Conservation (phyloP, 2,329 filamentous ascomycete genomes). For the Beauveria rudraprayagi region DNA sequence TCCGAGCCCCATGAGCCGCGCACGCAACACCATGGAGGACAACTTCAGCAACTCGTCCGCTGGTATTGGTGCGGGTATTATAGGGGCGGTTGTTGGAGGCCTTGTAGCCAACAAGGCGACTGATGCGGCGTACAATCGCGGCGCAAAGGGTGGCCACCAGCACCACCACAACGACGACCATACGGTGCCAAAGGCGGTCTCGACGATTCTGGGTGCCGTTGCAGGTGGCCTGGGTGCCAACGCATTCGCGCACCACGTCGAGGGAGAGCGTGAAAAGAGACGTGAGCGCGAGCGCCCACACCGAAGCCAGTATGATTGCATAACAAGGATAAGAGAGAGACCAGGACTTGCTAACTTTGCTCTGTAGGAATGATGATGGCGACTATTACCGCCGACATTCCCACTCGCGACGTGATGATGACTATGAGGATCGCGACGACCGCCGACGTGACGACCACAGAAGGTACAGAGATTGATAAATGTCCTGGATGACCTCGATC, state of each 20-base stretch:
- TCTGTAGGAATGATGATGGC: neutral
- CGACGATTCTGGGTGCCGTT: slow-evolving; percentile 46
- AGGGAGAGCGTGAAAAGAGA: slow-evolving; percentile 28
- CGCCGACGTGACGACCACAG: slow-evolving; percentile 7
- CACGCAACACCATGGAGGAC: slow-evolving; percentile 33
- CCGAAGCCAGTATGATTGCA: neutral
- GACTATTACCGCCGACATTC: neutral
- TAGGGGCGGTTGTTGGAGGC: slow-evolving; percentile 48
- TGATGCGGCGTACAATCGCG: slow-evolving; percentile 30
- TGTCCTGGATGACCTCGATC: slow-evolving; percentile 13
- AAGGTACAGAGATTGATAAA: slow-evolving; percentile 10
- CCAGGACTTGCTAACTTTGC: neutral
- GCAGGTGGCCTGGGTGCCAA: slow-evolving; percentile 49
- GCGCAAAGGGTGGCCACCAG: slow-evolving; percentile 17
- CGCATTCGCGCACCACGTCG: slow-evolving; percentile 37
- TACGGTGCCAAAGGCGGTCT: slow-evolving; percentile 28
- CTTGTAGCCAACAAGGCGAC: slow-evolving; percentile 42
- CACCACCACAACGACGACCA: slow-evolving; percentile 22
- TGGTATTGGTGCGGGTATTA: slow-evolving; percentile 42
- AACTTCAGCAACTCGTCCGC: slow-evolving; percentile 41
- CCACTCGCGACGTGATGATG: slow-evolving; percentile 1
- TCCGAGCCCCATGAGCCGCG: slow-evolving; percentile 30
- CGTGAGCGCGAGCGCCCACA: slow-evolving; percentile 21
- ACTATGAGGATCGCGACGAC: slow-evolving; percentile 13
- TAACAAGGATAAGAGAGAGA: neutral